phyloP scores from a whole-genome alignment of 805 yeast species.

The Saccharomycopsis sp. region DNA sequence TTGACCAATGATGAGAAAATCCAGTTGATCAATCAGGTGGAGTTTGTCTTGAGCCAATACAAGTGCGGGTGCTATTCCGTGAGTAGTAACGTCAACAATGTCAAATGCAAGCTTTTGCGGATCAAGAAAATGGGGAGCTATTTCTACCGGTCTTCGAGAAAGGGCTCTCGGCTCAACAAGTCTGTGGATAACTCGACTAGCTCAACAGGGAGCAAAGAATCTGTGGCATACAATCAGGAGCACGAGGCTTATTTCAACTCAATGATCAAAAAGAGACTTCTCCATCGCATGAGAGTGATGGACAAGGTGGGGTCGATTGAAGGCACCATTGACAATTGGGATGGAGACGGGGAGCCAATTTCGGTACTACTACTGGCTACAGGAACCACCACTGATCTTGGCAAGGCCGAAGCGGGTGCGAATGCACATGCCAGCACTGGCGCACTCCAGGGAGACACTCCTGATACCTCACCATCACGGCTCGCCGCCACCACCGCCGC shows the following conservation, averaged over 20 bases:
- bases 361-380: too few relatives aligned
- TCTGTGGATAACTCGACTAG: constrained; percentile 11
- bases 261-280: constrained; percentile 8
- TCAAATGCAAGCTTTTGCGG: constrained; percentile 49
- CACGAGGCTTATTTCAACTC: neutral
- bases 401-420: too few relatives aligned
- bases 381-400: too few relatives aligned
- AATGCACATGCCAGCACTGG: too few relatives aligned
- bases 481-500: too few relatives aligned
- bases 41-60: constrained; percentile 48
- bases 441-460: too few relatives aligned
- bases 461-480: too few relatives aligned
- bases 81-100: constrained; percentile 30
- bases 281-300: too few relatives aligned
- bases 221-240: constrained; percentile 31
- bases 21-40: constrained; percentile 50
- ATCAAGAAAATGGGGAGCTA: constrained; percentile 55
- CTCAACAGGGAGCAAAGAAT: too few relatives aligned
- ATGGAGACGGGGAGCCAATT: too few relatives aligned
- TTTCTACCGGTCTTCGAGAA: constrained; percentile 50
- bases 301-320: too few relatives aligned
- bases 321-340: too few relatives aligned
- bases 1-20: constrained; percentile 45
- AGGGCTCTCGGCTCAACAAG: constrained; percentile 31
- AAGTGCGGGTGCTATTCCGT: constrained; percentile 47